Conservation (phyloP, 1,284 basidiomycete species). For the Coriolopsis trogii region DNA sequence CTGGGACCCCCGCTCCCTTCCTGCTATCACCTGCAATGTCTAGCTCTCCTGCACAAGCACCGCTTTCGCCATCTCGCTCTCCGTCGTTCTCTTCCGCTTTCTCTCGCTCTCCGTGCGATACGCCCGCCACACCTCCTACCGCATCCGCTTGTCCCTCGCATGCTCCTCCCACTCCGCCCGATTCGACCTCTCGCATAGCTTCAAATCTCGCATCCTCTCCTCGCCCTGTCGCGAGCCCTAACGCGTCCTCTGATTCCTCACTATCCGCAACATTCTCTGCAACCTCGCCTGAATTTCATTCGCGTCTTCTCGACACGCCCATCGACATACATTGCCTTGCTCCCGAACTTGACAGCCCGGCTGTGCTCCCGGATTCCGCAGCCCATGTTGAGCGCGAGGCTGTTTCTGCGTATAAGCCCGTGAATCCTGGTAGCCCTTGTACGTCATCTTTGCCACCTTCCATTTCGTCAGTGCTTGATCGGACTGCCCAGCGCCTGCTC, state of each 20-base stretch:
- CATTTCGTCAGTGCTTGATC: neutral
- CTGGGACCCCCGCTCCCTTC: neutral
- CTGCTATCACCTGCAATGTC: conserved; percentile 14
- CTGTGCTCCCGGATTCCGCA: neutral
- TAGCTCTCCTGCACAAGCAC: conserved; percentile 17
- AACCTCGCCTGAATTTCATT: conserved; percentile 20
- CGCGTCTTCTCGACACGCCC: conserved; percentile 24
- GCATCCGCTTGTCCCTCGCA: conserved; percentile 3
- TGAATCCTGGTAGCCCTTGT: conserved; percentile 18
- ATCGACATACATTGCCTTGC: conserved; percentile 24
- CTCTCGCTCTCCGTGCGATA: conserved; percentile 16
- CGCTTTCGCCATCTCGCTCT: conserved; percentile 18
- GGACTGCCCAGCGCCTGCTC: conserved; percentile 10
- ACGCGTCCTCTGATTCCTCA: conserved; percentile 11
- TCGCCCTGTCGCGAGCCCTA: conserved; percentile 2
- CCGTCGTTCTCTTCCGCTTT: conserved; percentile 20
- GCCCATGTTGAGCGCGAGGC: neutral
- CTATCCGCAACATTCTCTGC: conserved; percentile 18
- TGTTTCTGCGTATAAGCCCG: neutral
- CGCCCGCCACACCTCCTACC: conserved; percentile 19
- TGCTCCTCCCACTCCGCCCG: conserved; percentile 23
- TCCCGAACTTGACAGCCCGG: conserved; percentile 16
- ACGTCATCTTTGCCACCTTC: neutral
- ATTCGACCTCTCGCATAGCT: conserved; percentile 16
- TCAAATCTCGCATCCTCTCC: conserved; percentile 8